Evolutionary conservation across 179 eudicot genomes (phyloP).

Genomic region (Silene vulgaris): DNA sequence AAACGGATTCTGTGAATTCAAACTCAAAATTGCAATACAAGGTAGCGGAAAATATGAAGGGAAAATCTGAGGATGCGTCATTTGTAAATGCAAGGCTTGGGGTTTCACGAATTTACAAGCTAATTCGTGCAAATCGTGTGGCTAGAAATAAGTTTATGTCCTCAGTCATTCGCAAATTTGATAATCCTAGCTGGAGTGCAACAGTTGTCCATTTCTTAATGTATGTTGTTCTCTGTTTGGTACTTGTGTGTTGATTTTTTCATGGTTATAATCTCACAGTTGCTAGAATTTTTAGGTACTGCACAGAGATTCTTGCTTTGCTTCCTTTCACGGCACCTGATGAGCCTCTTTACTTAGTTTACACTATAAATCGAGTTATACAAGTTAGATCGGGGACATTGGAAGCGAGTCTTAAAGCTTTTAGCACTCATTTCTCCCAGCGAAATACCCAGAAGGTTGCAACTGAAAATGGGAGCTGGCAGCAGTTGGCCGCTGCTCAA

Average conservation of each 20-base stretch:
- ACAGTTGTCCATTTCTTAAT: slow-evolving; percentile 63
- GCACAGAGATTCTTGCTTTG: slow-evolving; percentile 83
- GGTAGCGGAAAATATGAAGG: slow-evolving; percentile 44
- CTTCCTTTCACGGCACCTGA: slow-evolving; percentile 86
- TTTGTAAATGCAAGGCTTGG: slow-evolving; percentile 65
- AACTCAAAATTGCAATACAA: slow-evolving; percentile 40
- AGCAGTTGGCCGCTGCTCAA: slow-evolving; percentile 27
- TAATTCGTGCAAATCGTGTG: slow-evolving; percentile 80
- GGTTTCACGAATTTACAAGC: slow-evolving; percentile 94
- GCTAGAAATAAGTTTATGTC: slow-evolving; percentile 93
- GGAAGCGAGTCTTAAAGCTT: slow-evolving; percentile 77
- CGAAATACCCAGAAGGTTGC: slow-evolving; percentile 31
- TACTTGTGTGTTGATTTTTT: slow-evolving; percentile 8
- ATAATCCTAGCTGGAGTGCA: slow-evolving; percentile 60
- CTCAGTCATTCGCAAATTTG: slow-evolving; percentile 88
- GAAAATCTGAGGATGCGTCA: slow-evolving; percentile 50
- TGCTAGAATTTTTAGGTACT: slow-evolving; percentile 53
- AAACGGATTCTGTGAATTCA: slow-evolving; percentile 33
- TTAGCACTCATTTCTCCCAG: slow-evolving; percentile 48
- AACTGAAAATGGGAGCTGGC: slow-evolving; percentile 46
- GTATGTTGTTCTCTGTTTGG: slow-evolving; percentile 41
- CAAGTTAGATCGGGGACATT: slow-evolving; percentile 92
- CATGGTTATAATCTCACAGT: slow-evolving; percentile 18
- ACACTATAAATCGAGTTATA: slow-evolving; percentile 77
- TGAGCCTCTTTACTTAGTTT: slow-evolving; percentile 89